Conservation (phyloP, 1,284 basidiomycete genomes). For the Trichosporon ovoides region DNA sequence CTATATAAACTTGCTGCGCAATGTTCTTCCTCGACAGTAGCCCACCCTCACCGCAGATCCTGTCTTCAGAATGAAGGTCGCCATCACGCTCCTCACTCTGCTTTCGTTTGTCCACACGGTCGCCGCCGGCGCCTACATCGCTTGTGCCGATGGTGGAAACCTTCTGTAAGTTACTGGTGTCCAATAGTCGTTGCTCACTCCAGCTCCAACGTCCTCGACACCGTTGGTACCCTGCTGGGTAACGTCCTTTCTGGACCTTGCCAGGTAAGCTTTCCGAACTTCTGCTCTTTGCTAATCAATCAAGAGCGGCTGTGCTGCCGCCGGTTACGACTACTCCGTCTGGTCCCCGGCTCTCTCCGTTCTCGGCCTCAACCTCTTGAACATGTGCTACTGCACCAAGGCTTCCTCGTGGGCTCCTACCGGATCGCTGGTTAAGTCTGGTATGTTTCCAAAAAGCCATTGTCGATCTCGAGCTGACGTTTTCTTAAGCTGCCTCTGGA, state of each 20-base stretch:
- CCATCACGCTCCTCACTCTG: background rate
- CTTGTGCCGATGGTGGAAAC: background rate
- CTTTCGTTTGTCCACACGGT: background rate
- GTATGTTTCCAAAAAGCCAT: too few relatives aligned
- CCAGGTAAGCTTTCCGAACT: too few relatives aligned
- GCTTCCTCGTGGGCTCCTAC: background rate
- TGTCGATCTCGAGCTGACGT: too few relatives aligned
- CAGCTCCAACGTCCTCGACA: background rate
- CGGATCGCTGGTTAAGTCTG: background rate
- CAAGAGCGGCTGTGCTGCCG: background rate
- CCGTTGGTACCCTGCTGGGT: background rate
- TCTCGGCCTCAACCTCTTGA: background rate
- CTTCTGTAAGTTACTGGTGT: background rate
- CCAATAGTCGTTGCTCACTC: background rate
- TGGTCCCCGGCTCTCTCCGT: background rate
- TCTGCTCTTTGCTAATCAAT: too few relatives aligned
- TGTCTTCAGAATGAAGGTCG: conserved; percentile 4
- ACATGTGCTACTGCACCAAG: conserved; percentile 1
- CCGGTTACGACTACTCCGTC: background rate
- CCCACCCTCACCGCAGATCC: too few relatives aligned
- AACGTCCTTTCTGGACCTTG: background rate
- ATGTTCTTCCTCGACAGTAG: too few relatives aligned
- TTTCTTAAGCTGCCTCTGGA: background rate
- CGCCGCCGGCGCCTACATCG: background rate
- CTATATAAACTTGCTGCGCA: too few relatives aligned